Evolutionary conservation across 257 asterid species (phyloP), one percentile per base, ranked within the genome.

Genomic region (Jacaranda mimosifolia): DNA sequence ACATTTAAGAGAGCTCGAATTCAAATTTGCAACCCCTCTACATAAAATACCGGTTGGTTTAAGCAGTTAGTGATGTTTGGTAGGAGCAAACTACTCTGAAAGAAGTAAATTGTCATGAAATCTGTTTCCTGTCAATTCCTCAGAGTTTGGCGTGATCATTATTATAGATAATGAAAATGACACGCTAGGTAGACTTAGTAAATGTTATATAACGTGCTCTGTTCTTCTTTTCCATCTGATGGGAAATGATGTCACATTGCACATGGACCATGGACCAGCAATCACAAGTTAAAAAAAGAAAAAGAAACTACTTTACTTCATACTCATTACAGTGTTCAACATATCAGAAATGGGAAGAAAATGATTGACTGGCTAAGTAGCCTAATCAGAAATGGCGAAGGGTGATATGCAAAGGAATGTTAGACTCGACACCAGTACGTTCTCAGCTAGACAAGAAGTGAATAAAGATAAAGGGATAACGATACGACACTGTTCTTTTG

Each of bases 21-120:
- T 52, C 60, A 77, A 49, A 55, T 14, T 14, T 42, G 73, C 11
- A 84, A 78, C 15, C 85, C 83, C 68, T 36, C 5, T 62, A 35
- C 77, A 55, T 76, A 57, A 80, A 77, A 63, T 73, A 36, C 48
- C 40, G 81, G 74, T 52, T 48, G 81, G 81, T 84, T 73, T 56
- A 63, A 63, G 73, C 85, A 81, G 78, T 84, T 70, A 84, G 57
- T 70, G 26, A 14, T 66, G 79, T 74, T 76, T 36, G 86, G 84
- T 81, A 55, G 32, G 32, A 26, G 10, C 70, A 52, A 65, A 58
- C 0, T 40, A 1, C 45, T 58, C 38, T 21, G 35, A 56, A 78
- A 63, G 43, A 19, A 63, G 26, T 42, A 46, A 58, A 60, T 46
- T 56, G 11, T 48, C 60, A 42, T 18, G 66, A 17, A 62, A 12